Conservation (phyloP, 345 rosid genomes). For the Lepidium sativum region DNA sequence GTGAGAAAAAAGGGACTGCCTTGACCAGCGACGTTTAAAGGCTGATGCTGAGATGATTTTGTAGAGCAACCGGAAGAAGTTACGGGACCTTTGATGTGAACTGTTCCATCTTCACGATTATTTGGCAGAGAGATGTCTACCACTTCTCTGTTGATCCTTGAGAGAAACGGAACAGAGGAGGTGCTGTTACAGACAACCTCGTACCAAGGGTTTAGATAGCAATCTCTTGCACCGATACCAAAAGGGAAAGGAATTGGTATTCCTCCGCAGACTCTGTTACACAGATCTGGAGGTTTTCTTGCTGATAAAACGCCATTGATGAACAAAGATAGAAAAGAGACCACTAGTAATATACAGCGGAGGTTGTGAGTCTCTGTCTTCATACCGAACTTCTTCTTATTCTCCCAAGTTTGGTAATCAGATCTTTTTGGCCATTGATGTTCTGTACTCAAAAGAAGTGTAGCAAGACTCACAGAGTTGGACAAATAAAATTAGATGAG, state of each 20-base stretch:
- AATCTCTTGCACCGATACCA: slow-evolving; percentile 16
- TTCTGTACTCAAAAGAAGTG: not conserved
- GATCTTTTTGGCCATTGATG: not conserved
- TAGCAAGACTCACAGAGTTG: not conserved
- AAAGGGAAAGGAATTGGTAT: slow-evolving; percentile 17
- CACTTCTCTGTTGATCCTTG: slow-evolving; percentile 19
- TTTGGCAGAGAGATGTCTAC: slow-evolving; percentile 7
- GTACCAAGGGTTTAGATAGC: slow-evolving; percentile 27
- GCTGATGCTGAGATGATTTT: not conserved
- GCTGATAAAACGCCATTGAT: slow-evolving; percentile 6
- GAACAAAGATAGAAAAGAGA: slow-evolving; percentile 8
- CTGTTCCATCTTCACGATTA: not conserved
- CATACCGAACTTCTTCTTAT: slow-evolving; percentile 4
- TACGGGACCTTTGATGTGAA: slow-evolving; percentile 20
- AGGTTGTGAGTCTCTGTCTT: slow-evolving; percentile 6
- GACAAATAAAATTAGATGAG: not conserved
- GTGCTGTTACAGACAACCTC: slow-evolving; percentile 18
- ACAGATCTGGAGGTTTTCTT: slow-evolving; percentile 18
- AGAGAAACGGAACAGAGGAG: slow-evolving; percentile 16
- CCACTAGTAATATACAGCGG: not conserved
- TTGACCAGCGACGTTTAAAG: slow-evolving; percentile 13
- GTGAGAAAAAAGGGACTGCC: slow-evolving; percentile 22
- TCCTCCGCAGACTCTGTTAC: slow-evolving; percentile 22
- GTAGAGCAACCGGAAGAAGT: slow-evolving; percentile 21
- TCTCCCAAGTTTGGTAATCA: not conserved